Conservation (phyloP, 1,139 yeast genomes). For the Yamadazyma spencermartinsiae region DNA sequence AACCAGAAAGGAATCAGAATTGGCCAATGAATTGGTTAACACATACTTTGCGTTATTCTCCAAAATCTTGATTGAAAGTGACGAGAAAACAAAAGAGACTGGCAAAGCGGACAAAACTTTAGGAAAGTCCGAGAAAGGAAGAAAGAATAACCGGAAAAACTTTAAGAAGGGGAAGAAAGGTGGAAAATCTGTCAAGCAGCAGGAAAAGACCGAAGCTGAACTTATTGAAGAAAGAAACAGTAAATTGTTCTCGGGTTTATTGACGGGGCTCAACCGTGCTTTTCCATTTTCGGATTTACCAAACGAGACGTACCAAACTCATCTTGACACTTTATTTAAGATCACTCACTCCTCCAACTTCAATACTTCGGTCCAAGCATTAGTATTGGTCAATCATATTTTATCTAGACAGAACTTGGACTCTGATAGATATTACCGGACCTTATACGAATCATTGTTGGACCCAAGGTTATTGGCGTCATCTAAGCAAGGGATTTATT, state of each 20-base stretch:
- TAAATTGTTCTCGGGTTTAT: conserved; percentile 82
- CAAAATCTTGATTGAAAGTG: conserved; percentile 71
- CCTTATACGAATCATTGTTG: conserved; percentile 84
- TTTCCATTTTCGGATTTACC: conserved; percentile 88
- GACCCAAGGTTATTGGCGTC: conserved; percentile 83
- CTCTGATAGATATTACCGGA: conserved; percentile 78
- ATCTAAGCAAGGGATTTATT: conserved; percentile 85
- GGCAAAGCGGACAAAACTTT: conserved; percentile 37
- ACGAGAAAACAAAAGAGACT: conserved; percentile 37
- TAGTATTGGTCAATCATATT: conserved; percentile 81
- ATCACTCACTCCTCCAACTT: conserved; percentile 94
- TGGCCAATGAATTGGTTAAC: conserved; percentile 80
- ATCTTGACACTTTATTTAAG: conserved; percentile 79
- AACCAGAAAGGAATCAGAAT: conserved; percentile 68
- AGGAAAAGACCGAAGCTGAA: conserved; percentile 67
- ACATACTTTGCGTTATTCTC: conserved; percentile 88
- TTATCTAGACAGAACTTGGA: conserved; percentile 55
- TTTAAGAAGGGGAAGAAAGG: conserved; percentile 66
- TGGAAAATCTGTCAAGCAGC: conserved; percentile 71
- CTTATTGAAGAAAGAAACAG: conserved; percentile 81
- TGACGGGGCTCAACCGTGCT: conserved; percentile 95
- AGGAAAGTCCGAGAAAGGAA: conserved; percentile 48
- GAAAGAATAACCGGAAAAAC: conserved; percentile 53
- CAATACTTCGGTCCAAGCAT: conserved; percentile 91
- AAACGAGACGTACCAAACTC: conserved; percentile 68